Base-by-base conservation (phyloP, 2,329 filamentous ascomycete genomes). In the Trichoderma gracile region DNA sequence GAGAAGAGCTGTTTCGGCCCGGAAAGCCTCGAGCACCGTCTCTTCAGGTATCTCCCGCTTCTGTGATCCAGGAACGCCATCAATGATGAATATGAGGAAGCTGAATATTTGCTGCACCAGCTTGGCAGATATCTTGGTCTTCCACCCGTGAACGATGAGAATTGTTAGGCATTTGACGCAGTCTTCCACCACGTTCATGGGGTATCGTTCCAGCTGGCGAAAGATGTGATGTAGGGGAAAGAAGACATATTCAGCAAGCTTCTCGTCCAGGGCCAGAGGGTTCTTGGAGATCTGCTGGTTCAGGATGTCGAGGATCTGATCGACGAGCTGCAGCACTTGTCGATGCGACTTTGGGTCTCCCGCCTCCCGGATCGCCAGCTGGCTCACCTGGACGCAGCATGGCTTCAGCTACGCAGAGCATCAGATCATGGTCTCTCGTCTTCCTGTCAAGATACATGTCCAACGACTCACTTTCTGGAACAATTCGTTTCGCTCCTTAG, bases 231-330 rank as follows among this genome's bases (percentile, higher is more conserved):
- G 93, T 0, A 99, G 80, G 0, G 95, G 95, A 67, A 97, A 97
- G 80, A 98, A 98, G 72, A 91, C 85, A 80, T 98, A 99, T 79
- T 97, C 93, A 15, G 93, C 92, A 19, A 98, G 80, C 74, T 93
- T 94, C 59, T 88, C 84, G 74, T 97, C 92, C 19, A 98, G 75
- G 0, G 80, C 78, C 2, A 78, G 73, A 3, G 79, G 75, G 67
- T 86, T 80, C 25, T 71, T 71, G 47, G 74, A 71, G 30, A 78
- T 70, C 70, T 82, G 82, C 38, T 73, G 72, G 50, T 80, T 72
- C 5, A 88, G 75, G n/a, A 84, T 74, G 23, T 68, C 67, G 33
- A 80, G 75, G 3, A 88, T 74, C 64, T 81, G 77, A 25, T 75
- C 73, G 2, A 78, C 79, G 27, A 84, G 78, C 8, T 77, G 73